Evolutionary conservation across 371 early-diverging fungal genomes (phyloP).

Genomic region (Syncephalastrum contaminatum): DNA sequence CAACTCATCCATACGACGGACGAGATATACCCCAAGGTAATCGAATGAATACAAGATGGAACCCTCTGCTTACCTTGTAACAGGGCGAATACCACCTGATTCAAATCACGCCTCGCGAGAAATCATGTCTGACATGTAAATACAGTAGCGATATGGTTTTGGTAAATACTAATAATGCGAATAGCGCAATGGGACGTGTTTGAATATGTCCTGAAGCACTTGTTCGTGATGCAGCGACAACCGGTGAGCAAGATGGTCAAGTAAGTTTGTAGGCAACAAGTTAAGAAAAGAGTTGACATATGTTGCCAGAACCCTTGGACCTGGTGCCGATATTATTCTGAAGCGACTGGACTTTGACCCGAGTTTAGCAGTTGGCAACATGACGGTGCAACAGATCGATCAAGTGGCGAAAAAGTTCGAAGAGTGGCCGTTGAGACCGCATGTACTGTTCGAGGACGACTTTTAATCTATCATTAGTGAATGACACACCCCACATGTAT

Average conservation of each 20-base stretch:
- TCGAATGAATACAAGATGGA: neutral
- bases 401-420: conserved; percentile 62
- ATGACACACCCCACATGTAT: too few species aligned
- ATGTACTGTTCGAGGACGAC: conserved; percentile 49
- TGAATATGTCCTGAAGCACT: conserved; percentile 56
- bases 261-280: conserved; percentile 27
- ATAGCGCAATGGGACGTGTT: conserved; percentile 58
- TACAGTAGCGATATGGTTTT: too few species aligned
- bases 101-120: conserved; percentile 41
- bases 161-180: neutral
- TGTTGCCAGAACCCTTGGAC: conserved; percentile 48
- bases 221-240: conserved; percentile 48
- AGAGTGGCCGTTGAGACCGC: conserved; percentile 61
- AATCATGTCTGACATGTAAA: conserved; percentile 45
- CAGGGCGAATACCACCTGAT: conserved; percentile 51
- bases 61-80: neutral
- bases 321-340: conserved; percentile 64
- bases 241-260: conserved; percentile 53
- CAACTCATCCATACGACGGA: conserved; percentile 20
- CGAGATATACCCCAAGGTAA: conserved; percentile 39
- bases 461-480: too few species aligned
- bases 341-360: conserved; percentile 53
- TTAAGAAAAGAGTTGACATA: neutral
- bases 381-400: conserved; percentile 54
- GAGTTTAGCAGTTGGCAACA: conserved; percentile 38